Conservation (phyloP, 2,329 filamentous ascomycete genomes). For the Alternaria infectoria region DNA sequence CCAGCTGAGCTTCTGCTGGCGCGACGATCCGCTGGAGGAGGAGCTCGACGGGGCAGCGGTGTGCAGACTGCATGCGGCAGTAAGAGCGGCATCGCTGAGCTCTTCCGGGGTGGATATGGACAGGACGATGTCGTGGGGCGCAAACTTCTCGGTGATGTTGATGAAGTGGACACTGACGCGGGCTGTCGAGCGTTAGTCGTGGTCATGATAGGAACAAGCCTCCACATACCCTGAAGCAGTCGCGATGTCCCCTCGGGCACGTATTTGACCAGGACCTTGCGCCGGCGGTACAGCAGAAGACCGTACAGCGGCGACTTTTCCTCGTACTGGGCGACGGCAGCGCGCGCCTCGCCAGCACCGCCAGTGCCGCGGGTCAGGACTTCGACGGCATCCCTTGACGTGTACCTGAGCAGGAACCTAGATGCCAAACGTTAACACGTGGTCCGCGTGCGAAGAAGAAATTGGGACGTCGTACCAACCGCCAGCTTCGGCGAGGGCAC, state of each 20-base stretch:
- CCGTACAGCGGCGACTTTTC: constrained; percentile 91
- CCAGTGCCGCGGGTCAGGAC: constrained; percentile 77
- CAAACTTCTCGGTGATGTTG: constrained; percentile 70
- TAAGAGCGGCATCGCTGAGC: constrained; percentile 85
- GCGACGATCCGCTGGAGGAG: constrained; percentile 79
- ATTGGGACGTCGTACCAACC: constrained; percentile 76
- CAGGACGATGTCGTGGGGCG: constrained; percentile 85
- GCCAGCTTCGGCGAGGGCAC: constrained; percentile 79
- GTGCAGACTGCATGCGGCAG: constrained; percentile 86
- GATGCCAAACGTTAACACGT: constrained; percentile 28
- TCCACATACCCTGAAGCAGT: constrained; percentile 79
- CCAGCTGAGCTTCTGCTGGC: constrained; percentile 80
- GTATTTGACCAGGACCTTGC: constrained; percentile 92
- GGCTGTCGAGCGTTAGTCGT: constrained; percentile 59
- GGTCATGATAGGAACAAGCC: background rate
- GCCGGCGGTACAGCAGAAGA: constrained; percentile 84
- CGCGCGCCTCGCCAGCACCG: constrained; percentile 83
- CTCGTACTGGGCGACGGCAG: constrained; percentile 76
- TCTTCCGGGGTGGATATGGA: constrained; percentile 76
- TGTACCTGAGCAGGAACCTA: constrained; percentile 95
- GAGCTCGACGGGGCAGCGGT: constrained; percentile 85
- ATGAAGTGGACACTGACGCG: constrained; percentile 77
- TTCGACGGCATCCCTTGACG: constrained; percentile 84
- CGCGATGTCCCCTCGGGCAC: constrained; percentile 89
- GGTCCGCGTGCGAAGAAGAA: constrained; percentile 13